Evolutionary conservation across 257 asterid species (phyloP).

Genomic region (Solanum stenotomum): DNA sequence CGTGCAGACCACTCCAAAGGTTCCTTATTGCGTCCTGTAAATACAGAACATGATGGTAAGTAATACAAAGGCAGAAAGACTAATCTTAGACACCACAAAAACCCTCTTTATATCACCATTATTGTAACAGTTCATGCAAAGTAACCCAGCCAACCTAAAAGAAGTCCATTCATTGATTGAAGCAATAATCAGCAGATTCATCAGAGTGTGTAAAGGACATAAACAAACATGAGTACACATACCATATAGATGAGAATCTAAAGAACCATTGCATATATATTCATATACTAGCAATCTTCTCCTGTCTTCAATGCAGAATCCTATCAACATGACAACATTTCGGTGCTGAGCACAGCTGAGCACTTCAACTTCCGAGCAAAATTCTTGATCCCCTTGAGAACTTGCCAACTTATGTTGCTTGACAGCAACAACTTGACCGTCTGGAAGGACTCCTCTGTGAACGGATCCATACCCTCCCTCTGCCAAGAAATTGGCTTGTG

Average conservation of each 20-base stretch:
- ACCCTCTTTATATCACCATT: not conserved
- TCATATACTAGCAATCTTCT: slow-evolving; percentile 81
- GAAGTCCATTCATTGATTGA: not conserved
- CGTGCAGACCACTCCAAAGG: slow-evolving; percentile 81
- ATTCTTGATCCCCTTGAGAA: slow-evolving; percentile 95
- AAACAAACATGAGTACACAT: slow-evolving; percentile 1
- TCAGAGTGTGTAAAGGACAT: not conserved
- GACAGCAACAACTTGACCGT: slow-evolving; percentile 84
- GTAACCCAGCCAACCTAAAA: not conserved
- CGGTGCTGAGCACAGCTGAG: slow-evolving; percentile 98
- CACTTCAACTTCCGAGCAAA: slow-evolving; percentile 96
- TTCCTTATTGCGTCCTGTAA: slow-evolving; percentile 49
- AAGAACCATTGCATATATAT: slow-evolving; percentile 88
- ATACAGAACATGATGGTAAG: not conserved
- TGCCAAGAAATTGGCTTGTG: slow-evolving; percentile 74
- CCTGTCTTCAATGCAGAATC: slow-evolving; percentile 85
- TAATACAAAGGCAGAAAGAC: not conserved
- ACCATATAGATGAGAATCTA: slow-evolving; percentile 90
- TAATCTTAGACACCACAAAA: not conserved
- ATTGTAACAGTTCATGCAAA: not conserved
- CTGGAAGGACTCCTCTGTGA: slow-evolving; percentile 80
- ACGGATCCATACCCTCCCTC: slow-evolving; percentile 98
- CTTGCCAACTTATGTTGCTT: slow-evolving; percentile 97
- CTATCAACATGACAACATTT: slow-evolving; percentile 88
- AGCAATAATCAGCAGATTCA: not conserved